Conservation (phyloP, 2,329 filamentous ascomycete genomes). For the Hypoxylon sp. region DNA sequence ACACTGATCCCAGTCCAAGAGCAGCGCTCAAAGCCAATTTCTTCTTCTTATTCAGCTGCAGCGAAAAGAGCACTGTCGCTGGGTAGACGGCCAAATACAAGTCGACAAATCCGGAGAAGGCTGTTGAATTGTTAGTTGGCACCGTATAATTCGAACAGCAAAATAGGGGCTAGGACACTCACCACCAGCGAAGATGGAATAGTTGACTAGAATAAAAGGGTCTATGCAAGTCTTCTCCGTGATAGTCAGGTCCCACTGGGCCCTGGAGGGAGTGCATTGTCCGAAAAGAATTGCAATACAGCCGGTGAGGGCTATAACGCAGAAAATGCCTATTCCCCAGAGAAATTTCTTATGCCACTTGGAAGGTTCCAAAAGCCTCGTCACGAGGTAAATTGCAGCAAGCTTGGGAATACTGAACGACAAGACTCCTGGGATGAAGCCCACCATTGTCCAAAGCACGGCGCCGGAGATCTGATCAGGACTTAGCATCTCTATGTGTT, state of each 20-base stretch:
- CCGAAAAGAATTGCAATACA: conserved; percentile 43
- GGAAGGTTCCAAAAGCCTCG: conserved; percentile 46
- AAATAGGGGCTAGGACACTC: background rate
- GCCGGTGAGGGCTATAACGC: conserved; percentile 35
- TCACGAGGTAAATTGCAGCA: conserved; percentile 47
- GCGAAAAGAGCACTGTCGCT: conserved; percentile 38
- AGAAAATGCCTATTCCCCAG: conserved; percentile 42
- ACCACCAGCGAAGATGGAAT: conserved; percentile 35
- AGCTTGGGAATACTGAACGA: conserved; percentile 50
- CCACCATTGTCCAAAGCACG: conserved; percentile 47
- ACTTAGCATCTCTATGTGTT: conserved; percentile 46
- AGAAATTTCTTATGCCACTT: conserved; percentile 41
- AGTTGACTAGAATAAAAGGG: conserved; percentile 38
- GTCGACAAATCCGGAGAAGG: conserved; percentile 45
- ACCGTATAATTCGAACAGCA: background rate
- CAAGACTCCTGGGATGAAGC: conserved; percentile 48
- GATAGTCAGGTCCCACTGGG: conserved; percentile 45
- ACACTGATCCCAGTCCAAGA: conserved; percentile 48
- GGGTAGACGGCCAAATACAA: conserved; percentile 48
- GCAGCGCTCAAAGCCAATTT: conserved; percentile 45
- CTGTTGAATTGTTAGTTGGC: conserved; percentile 23
- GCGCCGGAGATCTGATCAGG: conserved; percentile 38
- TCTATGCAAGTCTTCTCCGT: conserved; percentile 37
- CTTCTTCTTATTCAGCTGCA: conserved; percentile 46
- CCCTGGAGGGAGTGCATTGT: conserved; percentile 45